Conservation (phyloP, 1,284 basidiomycete genomes). For the Heliocybe sulcata region DNA sequence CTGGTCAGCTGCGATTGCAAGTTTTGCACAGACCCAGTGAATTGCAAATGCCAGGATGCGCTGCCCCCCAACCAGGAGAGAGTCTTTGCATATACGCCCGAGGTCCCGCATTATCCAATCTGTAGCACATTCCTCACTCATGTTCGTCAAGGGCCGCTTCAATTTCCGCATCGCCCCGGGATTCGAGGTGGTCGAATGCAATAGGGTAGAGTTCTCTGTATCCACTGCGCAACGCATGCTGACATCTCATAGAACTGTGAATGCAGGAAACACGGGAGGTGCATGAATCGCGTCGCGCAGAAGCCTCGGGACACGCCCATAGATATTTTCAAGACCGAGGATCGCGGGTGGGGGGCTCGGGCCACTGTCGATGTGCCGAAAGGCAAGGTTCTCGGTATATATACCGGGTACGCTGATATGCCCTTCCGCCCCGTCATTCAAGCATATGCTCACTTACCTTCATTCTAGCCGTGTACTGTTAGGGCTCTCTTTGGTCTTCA, state of each 20-base stretch:
- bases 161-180: slow-evolving; percentile 34
- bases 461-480: slow-evolving; percentile 19
- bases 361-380: slow-evolving; percentile 26
- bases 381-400: slow-evolving; percentile 56
- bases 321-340: slow-evolving; percentile 26
- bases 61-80: slow-evolving; percentile 13
- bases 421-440: neutral
- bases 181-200: slow-evolving; percentile 53
- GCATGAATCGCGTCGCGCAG: slow-evolving; percentile 30
- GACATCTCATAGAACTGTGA: slow-evolving; percentile 15
- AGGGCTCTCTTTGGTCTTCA: neutral
- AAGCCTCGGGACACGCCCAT: slow-evolving; percentile 25
- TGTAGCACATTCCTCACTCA: neutral
- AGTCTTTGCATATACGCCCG: slow-evolving; percentile 33
- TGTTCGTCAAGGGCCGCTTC: slow-evolving; percentile 36
- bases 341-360: slow-evolving; percentile 29
- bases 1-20: slow-evolving; percentile 24
- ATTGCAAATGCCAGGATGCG: slow-evolving; percentile 24
- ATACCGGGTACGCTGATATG: slow-evolving; percentile 44
- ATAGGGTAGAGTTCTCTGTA: slow-evolving; percentile 29
- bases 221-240: neutral
- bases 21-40: slow-evolving; percentile 17
- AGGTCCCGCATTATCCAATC: slow-evolving; percentile 12
- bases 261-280: slow-evolving; percentile 11
- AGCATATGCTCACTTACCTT: neutral